phyloP scores from a whole-genome alignment of 2,329 filamentous ascomycete genomes.

The Lecanicillium sp. region DNA sequence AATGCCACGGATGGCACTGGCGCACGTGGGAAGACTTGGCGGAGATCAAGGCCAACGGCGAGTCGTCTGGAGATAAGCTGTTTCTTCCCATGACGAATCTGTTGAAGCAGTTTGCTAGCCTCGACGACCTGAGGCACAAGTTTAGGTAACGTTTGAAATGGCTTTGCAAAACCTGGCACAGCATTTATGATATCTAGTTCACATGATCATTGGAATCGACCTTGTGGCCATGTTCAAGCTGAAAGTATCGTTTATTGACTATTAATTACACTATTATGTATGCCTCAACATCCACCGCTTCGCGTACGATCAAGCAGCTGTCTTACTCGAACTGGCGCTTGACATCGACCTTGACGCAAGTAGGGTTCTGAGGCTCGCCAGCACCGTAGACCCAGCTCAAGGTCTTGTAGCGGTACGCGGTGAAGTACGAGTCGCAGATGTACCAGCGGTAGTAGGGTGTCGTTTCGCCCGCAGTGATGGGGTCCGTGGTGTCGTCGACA shows the following conservation, averaged over 20 bases:
- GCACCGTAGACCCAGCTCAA: conserved; percentile 9
- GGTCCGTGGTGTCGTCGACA: conserved; percentile 6
- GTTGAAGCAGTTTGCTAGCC: conserved; percentile 15
- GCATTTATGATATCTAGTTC: no score
- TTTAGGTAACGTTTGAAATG: neutral
- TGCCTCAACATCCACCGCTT: no score
- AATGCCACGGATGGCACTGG: conserved; percentile 45
- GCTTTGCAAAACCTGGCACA: no score
- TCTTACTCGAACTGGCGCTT: conserved; percentile 6
- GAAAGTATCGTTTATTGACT: no score
- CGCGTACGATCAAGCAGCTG: no score
- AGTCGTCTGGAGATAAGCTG: conserved; percentile 13
- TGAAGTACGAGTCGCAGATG: conserved; percentile 4
- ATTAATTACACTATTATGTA: no score
- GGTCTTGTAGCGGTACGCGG: conserved; percentile 7
- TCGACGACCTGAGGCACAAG: conserved; percentile 12
- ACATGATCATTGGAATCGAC: no score
- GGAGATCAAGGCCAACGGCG: conserved; percentile 17
- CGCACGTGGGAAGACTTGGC: conserved; percentile 35
- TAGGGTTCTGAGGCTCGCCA: conserved; percentile 7
- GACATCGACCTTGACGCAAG: conserved; percentile 7
- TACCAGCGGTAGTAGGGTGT: conserved; percentile 2
- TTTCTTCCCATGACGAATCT: conserved; percentile 26
- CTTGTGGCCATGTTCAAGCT: no score
- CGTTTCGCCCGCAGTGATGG: neutral